phyloP scores from a whole-genome alignment of 140 eudicot genomes.

The Cichorium intybus region DNA sequence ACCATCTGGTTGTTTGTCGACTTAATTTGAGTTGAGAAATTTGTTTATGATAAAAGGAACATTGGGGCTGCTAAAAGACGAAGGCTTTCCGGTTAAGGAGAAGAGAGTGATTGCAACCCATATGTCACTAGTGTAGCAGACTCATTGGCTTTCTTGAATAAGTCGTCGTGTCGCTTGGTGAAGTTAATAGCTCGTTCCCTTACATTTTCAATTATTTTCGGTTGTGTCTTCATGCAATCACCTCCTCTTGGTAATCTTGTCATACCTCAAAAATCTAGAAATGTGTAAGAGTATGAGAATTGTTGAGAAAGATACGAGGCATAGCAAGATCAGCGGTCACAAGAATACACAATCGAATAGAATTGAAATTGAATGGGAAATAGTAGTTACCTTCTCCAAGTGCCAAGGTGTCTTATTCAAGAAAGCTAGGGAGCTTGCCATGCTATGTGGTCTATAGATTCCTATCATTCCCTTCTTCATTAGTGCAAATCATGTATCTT shows the following conservation, averaged over 20 bases:
- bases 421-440: too few relatives aligned
- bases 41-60: neutral
- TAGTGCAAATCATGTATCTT: too few relatives aligned
- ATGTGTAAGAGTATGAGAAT: neutral
- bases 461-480: too few relatives aligned
- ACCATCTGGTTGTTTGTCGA: neutral
- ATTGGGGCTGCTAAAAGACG: slow-evolving; percentile 19
- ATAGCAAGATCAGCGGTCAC: too few relatives aligned
- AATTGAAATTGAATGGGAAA: too few relatives aligned
- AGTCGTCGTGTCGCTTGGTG: slow-evolving; percentile 24
- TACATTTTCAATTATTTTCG: slow-evolving; percentile 4
- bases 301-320: neutral
- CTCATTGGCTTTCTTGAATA: slow-evolving; percentile 33
- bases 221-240: neutral
- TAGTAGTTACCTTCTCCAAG: too few relatives aligned
- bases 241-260: neutral
- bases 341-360: too few relatives aligned
- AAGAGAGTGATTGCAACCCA: slow-evolving; percentile 13
- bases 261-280: neutral
- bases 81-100: slow-evolving; percentile 15
- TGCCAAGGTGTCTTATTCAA: too few relatives aligned
- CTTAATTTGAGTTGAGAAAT: neutral
- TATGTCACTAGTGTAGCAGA: slow-evolving; percentile 14
- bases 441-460: too few relatives aligned
- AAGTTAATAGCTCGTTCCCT: slow-evolving; percentile 5